These are phyloP conservation scores for Ogataea glucozyma DNA, from an alignment of 805 yeast species.

Conservation along the genomic window DNA sequence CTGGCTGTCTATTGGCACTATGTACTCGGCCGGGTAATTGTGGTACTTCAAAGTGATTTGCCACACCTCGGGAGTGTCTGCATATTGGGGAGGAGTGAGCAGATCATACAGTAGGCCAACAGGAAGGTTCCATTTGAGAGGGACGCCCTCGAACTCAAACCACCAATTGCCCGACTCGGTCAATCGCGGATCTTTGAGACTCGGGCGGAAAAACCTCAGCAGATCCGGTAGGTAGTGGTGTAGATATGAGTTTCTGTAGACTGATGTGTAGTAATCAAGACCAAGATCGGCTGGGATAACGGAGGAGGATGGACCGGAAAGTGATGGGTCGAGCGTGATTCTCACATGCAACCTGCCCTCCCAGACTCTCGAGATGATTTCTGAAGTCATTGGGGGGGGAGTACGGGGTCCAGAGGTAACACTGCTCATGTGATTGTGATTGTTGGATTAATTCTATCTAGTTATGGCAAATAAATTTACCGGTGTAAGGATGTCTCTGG, in stretches of 20 bases:
- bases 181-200: slow-evolving; percentile 26
- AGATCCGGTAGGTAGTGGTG: slow-evolving; percentile 44
- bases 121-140: slow-evolving; percentile 78
- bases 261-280: slow-evolving; percentile 19
- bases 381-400: slow-evolving; percentile 17
- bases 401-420: background rate
- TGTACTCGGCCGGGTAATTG: slow-evolving; percentile 43
- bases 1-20: slow-evolving; percentile 39
- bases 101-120: slow-evolving; percentile 65
- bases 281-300: background rate
- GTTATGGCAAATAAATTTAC: too few species aligned
- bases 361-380: slow-evolving; percentile 45
- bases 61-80: slow-evolving; percentile 40
- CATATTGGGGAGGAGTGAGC: slow-evolving; percentile 13
- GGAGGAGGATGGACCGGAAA: slow-evolving; percentile 17
- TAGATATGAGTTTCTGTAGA: slow-evolving; percentile 53
- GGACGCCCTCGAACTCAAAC: slow-evolving; percentile 66
- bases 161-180: slow-evolving; percentile 44
- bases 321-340: slow-evolving; percentile 29
- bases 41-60: slow-evolving; percentile 43
- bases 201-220: slow-evolving; percentile 39
- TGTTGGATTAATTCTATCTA: too few species aligned
- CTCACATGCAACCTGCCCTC: slow-evolving; percentile 51
- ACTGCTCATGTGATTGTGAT: too few species aligned
- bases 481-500: too few species aligned